A percentile compares a stretch with the other conserved stretches of the same genome.
phyloP scores from a whole-genome alignment of 2,329 filamentous ascomycete species.

The Monosporascus cannonballus region DNA sequence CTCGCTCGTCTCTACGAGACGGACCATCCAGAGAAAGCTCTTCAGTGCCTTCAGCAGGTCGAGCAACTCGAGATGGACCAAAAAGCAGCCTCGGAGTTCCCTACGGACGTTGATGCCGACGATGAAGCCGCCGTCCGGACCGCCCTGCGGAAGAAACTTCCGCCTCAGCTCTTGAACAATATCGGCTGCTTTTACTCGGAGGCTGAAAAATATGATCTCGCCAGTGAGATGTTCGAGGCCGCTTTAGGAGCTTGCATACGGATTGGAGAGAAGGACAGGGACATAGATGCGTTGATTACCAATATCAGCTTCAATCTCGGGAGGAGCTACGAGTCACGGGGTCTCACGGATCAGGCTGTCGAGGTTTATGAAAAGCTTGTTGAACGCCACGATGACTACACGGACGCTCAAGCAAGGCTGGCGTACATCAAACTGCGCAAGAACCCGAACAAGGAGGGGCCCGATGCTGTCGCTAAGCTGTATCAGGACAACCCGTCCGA shows the following conservation, averaged over 20 bases:
- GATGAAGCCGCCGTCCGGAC: constrained; percentile 56
- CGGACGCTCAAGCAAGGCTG: constrained; percentile 80
- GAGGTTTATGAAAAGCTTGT: constrained; percentile 84
- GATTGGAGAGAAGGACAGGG: constrained; percentile 67
- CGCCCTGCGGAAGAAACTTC: constrained; percentile 68
- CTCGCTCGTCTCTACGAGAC: constrained; percentile 85
- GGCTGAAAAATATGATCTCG: constrained; percentile 70
- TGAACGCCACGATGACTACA: constrained; percentile 82
- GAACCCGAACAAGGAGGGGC: constrained; percentile 77
- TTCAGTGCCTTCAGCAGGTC: constrained; percentile 87
- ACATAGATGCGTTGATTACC: constrained; percentile 87
- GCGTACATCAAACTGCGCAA: constrained; percentile 84
- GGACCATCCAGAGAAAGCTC: constrained; percentile 80
- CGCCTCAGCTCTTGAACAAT: constrained; percentile 91
- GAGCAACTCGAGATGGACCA: constrained; percentile 84
- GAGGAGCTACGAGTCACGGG: constrained; percentile 83
- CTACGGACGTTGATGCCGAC: constrained; percentile 49
- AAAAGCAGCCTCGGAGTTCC: constrained; percentile 63
- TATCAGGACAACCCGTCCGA: constrained; percentile 81
- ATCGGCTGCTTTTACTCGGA: constrained; percentile 96
- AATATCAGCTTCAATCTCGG: constrained; percentile 97
- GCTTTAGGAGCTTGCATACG: constrained; percentile 83
- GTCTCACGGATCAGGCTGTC: constrained; percentile 74
- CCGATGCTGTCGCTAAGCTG: constrained; percentile 76
- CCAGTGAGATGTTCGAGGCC: constrained; percentile 86